Conservation (phyloP, 2,329 filamentous ascomycete species). For the Westerdykella sp. region DNA sequence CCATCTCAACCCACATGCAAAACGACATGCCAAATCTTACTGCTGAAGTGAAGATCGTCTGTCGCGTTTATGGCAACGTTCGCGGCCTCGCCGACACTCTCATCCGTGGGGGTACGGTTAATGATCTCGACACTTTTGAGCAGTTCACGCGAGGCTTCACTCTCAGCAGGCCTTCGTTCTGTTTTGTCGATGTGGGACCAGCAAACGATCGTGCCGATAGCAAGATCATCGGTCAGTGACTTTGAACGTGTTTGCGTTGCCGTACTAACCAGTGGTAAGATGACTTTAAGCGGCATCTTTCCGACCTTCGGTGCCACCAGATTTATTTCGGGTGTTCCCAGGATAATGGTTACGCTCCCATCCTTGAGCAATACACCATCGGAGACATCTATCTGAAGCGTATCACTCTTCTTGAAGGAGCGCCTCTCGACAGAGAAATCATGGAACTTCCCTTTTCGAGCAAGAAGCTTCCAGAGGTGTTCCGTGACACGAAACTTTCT, state of each 20-base stretch:
- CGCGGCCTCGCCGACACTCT: conserved; percentile 47
- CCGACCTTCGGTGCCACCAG: conserved; percentile 55
- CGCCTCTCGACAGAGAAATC: conserved; percentile 51
- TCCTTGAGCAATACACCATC: conserved; percentile 45
- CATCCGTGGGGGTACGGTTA: conserved; percentile 41
- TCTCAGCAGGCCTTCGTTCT: conserved; percentile 41
- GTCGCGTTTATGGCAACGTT: conserved; percentile 50
- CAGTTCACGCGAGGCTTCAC: conserved; percentile 54
- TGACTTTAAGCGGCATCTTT: conserved; percentile 49
- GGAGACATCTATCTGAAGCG: conserved; percentile 42
- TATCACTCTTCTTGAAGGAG: conserved; percentile 52
- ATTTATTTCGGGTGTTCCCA: conserved; percentile 56
- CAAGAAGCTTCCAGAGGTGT: conserved; percentile 48
- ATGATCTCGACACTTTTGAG: conserved; percentile 40
- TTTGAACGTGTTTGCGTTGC: conserved; percentile 1
- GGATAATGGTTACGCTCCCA: conserved; percentile 49
- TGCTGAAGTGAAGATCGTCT: conserved; percentile 43
- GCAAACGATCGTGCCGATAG: conserved; percentile 43
- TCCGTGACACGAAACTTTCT: conserved; percentile 47
- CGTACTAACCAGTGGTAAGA: conserved; percentile 34
- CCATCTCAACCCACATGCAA: conserved; percentile 41
- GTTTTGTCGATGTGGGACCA: conserved; percentile 43
- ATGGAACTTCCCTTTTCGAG: conserved; percentile 46
- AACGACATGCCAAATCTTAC: conserved; percentile 33
- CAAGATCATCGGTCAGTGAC: conserved; percentile 45